Evolutionary conservation across 352 stramenopile genomes (phyloP).

Genomic region (Halophytophthora batemanensis): DNA sequence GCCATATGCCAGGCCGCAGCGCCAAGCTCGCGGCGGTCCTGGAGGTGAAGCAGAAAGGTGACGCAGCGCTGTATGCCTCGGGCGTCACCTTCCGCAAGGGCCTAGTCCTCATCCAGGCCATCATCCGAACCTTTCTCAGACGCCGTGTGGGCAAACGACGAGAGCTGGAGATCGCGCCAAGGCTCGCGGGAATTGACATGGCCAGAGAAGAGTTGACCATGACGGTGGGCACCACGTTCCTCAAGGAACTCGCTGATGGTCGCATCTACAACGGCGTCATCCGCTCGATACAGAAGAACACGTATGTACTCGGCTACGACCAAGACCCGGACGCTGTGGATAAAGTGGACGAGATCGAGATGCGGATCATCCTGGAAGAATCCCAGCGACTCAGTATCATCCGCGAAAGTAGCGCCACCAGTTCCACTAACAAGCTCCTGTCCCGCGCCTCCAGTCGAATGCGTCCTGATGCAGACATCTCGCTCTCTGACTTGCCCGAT

Average conservation of each 20-base stretch:
- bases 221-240: constrained; percentile 55
- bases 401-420: constrained; percentile 21
- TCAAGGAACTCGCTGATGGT: constrained; percentile 69
- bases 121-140: constrained; percentile 67
- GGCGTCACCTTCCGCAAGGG: constrained; percentile 74
- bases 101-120: constrained; percentile 61
- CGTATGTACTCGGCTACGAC: constrained; percentile 60
- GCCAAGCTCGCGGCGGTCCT: constrained; percentile 52
- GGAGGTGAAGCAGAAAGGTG: constrained; percentile 60
- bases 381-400: constrained; percentile 44
- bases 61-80: constrained; percentile 65
- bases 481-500: constrained; percentile 50
- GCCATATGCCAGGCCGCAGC: constrained; percentile 37
- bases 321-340: constrained; percentile 57
- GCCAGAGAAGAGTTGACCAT: constrained; percentile 27
- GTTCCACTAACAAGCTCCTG: background rate
- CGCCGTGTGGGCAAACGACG: constrained; percentile 39
- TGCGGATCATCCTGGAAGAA: constrained; percentile 75
- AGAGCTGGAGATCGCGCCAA: constrained; percentile 20
- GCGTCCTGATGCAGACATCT: constrained; percentile 47
- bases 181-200: background rate
- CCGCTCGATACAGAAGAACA: constrained; percentile 34
- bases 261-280: constrained; percentile 70
- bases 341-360: constrained; percentile 75
- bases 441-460: constrained; percentile 2